phyloP scores from a whole-genome alignment of 1,139 yeast genomes.

The Yamadazyma blattariae region DNA sequence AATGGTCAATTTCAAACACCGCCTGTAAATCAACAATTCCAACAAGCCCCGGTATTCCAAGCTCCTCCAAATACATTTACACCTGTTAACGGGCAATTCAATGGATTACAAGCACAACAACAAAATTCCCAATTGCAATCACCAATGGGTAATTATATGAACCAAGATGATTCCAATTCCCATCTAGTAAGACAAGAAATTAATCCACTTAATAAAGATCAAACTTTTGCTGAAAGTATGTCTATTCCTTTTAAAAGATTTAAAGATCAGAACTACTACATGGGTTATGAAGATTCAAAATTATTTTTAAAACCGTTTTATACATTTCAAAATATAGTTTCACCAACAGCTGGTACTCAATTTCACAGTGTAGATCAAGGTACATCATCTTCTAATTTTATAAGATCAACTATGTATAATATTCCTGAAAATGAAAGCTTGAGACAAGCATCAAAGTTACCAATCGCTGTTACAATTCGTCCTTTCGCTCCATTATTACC shows the following conservation, averaged over 20 bases:
- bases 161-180: neutral
- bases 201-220: neutral
- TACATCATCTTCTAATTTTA: constrained; percentile 74
- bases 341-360: constrained; percentile 80
- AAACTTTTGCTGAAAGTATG: constrained; percentile 20
- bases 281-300: constrained; percentile 22
- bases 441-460: constrained; percentile 69
- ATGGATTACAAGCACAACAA: neutral
- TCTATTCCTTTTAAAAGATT: constrained; percentile 58
- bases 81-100: neutral
- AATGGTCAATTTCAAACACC: neutral
- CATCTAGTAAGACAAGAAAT: constrained; percentile 3
- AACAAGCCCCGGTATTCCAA: neutral
- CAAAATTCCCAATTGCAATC: neutral
- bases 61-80: neutral
- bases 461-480: constrained; percentile 74
- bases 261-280: constrained; percentile 48
- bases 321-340: constrained; percentile 72
- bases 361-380: constrained; percentile 78
- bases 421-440: constrained; percentile 76
- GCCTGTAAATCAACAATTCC: neutral
- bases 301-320: constrained; percentile 43
- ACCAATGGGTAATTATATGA: neutral
- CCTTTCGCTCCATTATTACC: constrained; percentile 71
- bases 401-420: constrained; percentile 78